phyloP scores from a whole-genome alignment of 179 eudicot species.

The Pouteria campechiana region DNA sequence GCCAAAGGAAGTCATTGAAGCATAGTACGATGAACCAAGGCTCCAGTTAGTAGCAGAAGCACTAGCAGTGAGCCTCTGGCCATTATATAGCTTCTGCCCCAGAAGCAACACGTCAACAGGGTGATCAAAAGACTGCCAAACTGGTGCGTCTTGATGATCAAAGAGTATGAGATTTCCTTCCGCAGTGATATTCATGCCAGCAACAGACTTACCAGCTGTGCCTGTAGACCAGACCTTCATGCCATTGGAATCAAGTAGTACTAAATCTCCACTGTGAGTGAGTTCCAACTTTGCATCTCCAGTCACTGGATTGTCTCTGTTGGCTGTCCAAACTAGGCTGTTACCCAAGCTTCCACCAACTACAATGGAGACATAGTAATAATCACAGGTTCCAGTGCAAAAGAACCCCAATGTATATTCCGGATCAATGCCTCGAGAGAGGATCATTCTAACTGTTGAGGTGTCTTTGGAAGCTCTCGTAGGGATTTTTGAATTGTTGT shows the following conservation, averaged over 20 bases:
- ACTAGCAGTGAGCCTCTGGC: neutral
- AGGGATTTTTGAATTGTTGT: neutral
- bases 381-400: neutral
- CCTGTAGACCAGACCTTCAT: slow-evolving; percentile 3
- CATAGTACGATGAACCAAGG: neutral
- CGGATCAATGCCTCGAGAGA: neutral
- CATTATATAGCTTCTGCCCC: slow-evolving; percentile 7
- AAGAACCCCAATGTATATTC: neutral
- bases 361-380: neutral
- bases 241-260: slow-evolving; percentile 1
- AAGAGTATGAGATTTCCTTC: slow-evolving; percentile 10
- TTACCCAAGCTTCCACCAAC: neutral
- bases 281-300: neutral
- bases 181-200: slow-evolving; percentile 12
- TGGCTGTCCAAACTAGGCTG: neutral
- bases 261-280: neutral
- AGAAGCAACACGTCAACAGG: slow-evolving; percentile 12
- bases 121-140: slow-evolving; percentile 18
- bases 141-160: neutral
- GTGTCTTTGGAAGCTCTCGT: neutral
- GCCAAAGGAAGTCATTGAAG: neutral
- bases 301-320: neutral
- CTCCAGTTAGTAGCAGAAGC: neutral
- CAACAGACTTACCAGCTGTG: neutral
- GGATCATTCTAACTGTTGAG: neutral